Base-by-base conservation (phyloP, 305 asterid species). In the Salvia sclarea region DNA sequence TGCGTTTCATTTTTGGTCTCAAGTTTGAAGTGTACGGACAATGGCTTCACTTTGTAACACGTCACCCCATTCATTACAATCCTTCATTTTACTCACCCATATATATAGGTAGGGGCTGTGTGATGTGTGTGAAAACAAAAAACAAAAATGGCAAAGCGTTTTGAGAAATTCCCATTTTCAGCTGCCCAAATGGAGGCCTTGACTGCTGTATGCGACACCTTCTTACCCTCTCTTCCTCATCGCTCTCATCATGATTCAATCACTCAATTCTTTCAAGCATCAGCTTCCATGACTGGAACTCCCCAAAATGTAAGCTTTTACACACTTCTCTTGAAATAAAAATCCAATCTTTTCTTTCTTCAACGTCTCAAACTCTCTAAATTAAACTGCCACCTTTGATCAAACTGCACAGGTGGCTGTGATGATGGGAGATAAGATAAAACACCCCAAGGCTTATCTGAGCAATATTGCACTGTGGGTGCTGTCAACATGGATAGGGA, bases 241-340 rank as follows among this genome's bases (percentile, higher is more conserved):
- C 24, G 1, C 79, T 3, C 13, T 31, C 53, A 35, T 6, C 72
- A 80, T 13, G 76, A 71, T 0, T 47, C 75, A 1, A 59, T 57
- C 59, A 0, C 8, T 13, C 76, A 70, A 1, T 89, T 86, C 86
- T 86, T 77, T 5, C 79, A 56, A 38, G 76, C 96, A 14, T 86
- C 98, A 20, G 96, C 96, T 16, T 84, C 96, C 86, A 77, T 81
- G 87, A 77, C 80, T 14, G 82, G 74, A 61, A 83, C 96, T 75
- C 92, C 87, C 56, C 73, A 71, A 4, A 84, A 47, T 9, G 98
- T 89, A 87, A 80, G 79, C 38, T 37, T 8, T 44, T 1, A 2
- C 48, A 8, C 47, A 8, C 3, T 4, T 31, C 37, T 31, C 7
- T 31, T 31, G n/a, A n/a, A n/a, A n/a, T n/a, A n/a, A n/a, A n/a